phyloP scores from a whole-genome alignment of 768 basidiomycete species.

The Suillus subluteus region DNA sequence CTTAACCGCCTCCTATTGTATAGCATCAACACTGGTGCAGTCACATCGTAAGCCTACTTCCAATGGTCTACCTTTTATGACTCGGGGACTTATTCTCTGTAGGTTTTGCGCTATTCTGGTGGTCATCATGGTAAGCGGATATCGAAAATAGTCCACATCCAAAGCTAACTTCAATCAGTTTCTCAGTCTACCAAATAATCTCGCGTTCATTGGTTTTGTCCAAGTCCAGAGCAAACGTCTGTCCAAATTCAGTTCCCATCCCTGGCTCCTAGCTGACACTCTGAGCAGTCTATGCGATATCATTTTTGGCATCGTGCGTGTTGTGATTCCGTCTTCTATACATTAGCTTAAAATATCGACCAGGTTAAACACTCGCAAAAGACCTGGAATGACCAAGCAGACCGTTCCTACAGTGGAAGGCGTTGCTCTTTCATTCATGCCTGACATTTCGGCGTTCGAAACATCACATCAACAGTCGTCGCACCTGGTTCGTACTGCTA shows the following conservation, averaged over 20 bases:
- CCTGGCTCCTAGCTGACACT: neutral
- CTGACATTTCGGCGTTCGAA: neutral
- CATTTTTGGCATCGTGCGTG: conserved; percentile 22
- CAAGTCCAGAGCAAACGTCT: conserved; percentile 23
- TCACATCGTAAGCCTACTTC: conserved; percentile 18
- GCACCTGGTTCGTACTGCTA: neutral
- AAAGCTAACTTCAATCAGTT: conserved; percentile 8
- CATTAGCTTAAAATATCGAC: neutral
- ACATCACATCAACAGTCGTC: neutral
- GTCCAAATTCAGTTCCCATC: neutral
- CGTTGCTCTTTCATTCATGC: neutral
- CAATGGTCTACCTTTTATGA: neutral
- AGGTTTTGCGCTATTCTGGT: conserved; percentile 17
- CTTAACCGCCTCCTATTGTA: conserved; percentile 24
- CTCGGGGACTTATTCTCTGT: neutral
- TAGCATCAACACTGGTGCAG: conserved; percentile 20
- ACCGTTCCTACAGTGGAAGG: neutral
- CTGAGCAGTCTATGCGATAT: conserved; percentile 21
- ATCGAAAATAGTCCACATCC: neutral
- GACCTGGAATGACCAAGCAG: neutral
- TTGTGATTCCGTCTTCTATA: neutral
- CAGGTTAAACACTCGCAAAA: conserved; percentile 7
- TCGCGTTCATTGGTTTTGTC: conserved; percentile 17
- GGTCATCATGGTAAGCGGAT: conserved; percentile 12
- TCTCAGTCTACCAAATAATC: conserved; percentile 6